These are phyloP conservation scores for Blastosporella zonata DNA, from an alignment of 1,284 basidiomycete genomes.

Conservation along the genomic window DNA sequence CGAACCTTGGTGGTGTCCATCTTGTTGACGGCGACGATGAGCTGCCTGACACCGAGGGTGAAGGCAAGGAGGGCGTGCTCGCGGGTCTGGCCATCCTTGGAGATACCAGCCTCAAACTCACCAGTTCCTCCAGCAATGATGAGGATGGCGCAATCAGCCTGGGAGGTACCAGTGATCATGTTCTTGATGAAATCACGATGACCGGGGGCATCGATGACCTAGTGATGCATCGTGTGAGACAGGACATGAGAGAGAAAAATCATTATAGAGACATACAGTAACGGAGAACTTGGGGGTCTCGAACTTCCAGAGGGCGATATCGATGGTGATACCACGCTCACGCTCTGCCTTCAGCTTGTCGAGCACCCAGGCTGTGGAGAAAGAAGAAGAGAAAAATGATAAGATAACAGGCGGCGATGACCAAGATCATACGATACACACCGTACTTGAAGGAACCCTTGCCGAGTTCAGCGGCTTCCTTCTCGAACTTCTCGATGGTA, in stretches of 20 bases:
- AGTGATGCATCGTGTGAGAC: constrained; percentile 19
- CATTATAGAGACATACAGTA: constrained; percentile 63
- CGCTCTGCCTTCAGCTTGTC: constrained; percentile 99
- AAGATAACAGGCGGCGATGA: constrained; percentile 17
- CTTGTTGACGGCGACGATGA: constrained; percentile 99
- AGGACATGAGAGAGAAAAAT: constrained; percentile 12
- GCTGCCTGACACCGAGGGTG: constrained; percentile 99
- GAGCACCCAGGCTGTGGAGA: constrained; percentile 88
- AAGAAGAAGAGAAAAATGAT: constrained; percentile 23
- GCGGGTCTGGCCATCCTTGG: constrained; percentile 99
- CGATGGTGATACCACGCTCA: constrained; percentile 99
- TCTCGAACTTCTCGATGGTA: constrained; percentile 99
- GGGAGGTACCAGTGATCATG: constrained; percentile 99
- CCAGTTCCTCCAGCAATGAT: constrained; percentile 99
- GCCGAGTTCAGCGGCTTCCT: constrained; percentile 99
- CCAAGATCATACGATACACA: constrained; percentile 36
- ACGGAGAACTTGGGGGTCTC: constrained; percentile 93
- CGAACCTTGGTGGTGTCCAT: constrained; percentile 95
- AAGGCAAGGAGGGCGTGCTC: constrained; percentile 99
- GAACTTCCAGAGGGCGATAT: constrained; percentile 99
- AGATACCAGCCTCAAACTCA: constrained; percentile 99
- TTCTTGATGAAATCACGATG: constrained; percentile 99
- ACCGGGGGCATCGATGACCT: constrained; percentile 98
- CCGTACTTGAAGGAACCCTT: constrained; percentile 99
- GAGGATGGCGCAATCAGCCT: constrained; percentile 99